phyloP scores from a whole-genome alignment of 2,329 filamentous ascomycete species.

The Cladosporium velox region DNA sequence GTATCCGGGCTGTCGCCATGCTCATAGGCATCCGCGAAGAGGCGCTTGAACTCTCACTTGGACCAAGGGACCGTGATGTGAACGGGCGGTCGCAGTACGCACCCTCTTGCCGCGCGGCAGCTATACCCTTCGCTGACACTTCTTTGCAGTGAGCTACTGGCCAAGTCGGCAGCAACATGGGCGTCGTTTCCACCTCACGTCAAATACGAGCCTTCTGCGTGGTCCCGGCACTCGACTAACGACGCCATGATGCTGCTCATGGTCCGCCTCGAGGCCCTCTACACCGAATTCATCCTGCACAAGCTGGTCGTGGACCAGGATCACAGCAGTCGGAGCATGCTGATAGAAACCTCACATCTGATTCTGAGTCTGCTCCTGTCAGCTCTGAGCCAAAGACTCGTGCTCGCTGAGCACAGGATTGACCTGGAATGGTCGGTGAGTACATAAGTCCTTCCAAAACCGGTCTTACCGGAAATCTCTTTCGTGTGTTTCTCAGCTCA shows the following conservation, averaged over 20 bases:
- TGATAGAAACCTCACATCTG: slow-evolving; percentile 19
- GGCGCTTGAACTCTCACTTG: slow-evolving; percentile 1
- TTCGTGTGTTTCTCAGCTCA: no score
- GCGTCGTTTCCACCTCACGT: neutral
- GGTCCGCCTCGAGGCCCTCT: slow-evolving; percentile 8
- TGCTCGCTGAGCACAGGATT: neutral
- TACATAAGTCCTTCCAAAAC: neutral
- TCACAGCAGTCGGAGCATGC: neutral
- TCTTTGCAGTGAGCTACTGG: neutral
- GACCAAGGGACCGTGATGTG: neutral
- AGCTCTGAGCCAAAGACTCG: neutral
- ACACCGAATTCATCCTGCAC: slow-evolving; percentile 17
- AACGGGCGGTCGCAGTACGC: neutral
- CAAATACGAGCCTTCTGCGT: neutral
- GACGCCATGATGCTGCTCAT: neutral
- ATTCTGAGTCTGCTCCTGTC: slow-evolving; percentile 16
- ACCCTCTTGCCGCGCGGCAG: no score
- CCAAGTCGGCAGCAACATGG: slow-evolving; percentile 1
- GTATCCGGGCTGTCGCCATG: neutral
- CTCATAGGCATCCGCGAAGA: neutral
- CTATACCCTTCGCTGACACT: neutral
- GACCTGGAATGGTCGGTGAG: neutral
- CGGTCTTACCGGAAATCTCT: no score
- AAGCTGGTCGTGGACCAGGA: slow-evolving; percentile 11
- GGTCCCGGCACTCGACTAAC: neutral